These are phyloP conservation scores for Poteriospumella lacustris DNA, from an alignment of 108 stramenopile genomes.

Conservation along the genomic window DNA sequence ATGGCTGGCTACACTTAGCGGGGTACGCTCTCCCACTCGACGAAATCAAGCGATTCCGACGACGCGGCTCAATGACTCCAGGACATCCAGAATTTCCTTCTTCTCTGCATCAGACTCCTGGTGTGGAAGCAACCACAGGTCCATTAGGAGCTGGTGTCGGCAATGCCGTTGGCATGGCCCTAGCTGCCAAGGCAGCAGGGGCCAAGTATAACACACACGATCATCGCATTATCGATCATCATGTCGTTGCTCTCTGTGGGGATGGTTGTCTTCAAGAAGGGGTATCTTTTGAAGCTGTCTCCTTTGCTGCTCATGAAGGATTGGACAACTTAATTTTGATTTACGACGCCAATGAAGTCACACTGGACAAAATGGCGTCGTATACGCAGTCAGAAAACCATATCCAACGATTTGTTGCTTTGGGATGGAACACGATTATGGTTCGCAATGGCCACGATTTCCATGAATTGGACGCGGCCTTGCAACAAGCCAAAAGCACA, in stretches of 20 bases:
- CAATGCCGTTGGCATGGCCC: constrained; percentile 26
- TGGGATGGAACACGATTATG: constrained; percentile 13
- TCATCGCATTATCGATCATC: constrained; percentile 50
- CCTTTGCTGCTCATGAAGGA: constrained; percentile 22
- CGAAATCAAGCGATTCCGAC: constrained; percentile 56
- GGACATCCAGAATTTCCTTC: constrained; percentile 79
- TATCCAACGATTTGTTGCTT: neutral
- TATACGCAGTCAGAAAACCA: constrained; percentile 9
- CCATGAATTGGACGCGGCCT: constrained; percentile 53
- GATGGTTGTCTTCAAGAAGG: constrained; percentile 32
- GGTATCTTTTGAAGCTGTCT: constrained; percentile 18
- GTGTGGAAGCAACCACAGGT: constrained; percentile 22
- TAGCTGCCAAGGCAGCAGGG: constrained; percentile 67
- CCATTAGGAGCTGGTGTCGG: constrained; percentile 20
- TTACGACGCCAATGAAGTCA: constrained; percentile 23
- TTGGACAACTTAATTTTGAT: constrained; percentile 23
- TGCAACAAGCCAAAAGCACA: neutral
- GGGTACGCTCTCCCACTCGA: constrained; percentile 54
- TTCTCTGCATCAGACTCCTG: constrained; percentile 62
- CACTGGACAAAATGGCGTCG: constrained; percentile 4
- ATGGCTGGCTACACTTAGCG: constrained; percentile 56
- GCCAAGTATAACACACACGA: constrained; percentile 93
- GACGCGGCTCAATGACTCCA: constrained; percentile 57
- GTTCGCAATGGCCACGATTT: constrained; percentile 59
- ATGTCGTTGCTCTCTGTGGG: constrained; percentile 13